Evolutionary conservation across 2,329 filamentous ascomycete species (phyloP).

Genomic region (Nannizzia gypsea): DNA sequence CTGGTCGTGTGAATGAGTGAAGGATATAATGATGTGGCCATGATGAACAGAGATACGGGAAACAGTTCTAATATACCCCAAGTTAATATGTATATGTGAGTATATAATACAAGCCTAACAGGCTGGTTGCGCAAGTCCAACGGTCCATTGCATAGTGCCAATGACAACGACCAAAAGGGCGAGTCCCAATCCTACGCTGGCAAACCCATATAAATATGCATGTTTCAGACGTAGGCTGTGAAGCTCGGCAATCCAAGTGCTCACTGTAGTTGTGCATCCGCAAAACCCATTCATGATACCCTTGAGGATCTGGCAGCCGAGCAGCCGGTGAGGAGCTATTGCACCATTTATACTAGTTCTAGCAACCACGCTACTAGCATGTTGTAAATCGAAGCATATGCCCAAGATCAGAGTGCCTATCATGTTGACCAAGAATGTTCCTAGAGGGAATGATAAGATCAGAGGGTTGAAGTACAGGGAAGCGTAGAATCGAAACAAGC

Average conservation of each 20-base stretch:
- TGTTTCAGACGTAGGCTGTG: conserved; percentile 41
- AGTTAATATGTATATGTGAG: not conserved
- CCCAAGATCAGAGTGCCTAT: conserved; percentile 63
- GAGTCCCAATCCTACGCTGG: conserved; percentile 39
- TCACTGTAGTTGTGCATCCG: conserved; percentile 54
- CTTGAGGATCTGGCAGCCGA: conserved; percentile 56
- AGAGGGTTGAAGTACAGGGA: conserved; percentile 60
- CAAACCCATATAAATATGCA: conserved; percentile 50
- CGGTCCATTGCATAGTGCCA: conserved; percentile 46
- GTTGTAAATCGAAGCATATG: conserved; percentile 68
- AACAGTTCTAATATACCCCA: not conserved
- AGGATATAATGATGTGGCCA: not conserved
- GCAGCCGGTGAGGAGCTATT: conserved; percentile 24
- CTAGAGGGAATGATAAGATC: conserved; percentile 60
- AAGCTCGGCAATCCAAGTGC: conserved; percentile 55
- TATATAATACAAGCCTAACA: conserved; percentile 17
- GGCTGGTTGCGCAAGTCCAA: conserved; percentile 26
- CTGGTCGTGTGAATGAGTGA: conserved; percentile 12
- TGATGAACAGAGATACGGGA: too few species aligned
- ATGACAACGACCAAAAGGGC: conserved; percentile 42
- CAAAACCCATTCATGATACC: conserved; percentile 58
- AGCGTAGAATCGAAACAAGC: conserved; percentile 60
- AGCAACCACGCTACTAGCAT: conserved; percentile 41
- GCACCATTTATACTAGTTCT: conserved; percentile 15
- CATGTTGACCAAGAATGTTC: conserved; percentile 75